Conservation (phyloP, 192 early-diverging fungal species). For the Linnemannia zychae region DNA sequence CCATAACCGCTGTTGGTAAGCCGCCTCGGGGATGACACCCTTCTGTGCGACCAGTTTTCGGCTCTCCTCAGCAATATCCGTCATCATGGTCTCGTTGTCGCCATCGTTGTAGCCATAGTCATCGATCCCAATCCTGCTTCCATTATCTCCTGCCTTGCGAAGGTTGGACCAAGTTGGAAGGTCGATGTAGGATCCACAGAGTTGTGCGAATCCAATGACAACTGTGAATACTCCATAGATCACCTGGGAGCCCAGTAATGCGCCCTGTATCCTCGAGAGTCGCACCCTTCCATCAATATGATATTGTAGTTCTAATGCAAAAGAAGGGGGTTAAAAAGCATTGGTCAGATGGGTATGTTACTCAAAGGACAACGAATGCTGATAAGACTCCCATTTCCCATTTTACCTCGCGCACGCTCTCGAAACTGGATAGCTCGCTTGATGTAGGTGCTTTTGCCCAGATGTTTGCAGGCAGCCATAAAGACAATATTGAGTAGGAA, state of each 20-base stretch:
- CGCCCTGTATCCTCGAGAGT: slow-evolving; percentile 25
- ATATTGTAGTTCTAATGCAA: slow-evolving; percentile 26
- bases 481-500: slow-evolving; percentile 48
- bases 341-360: not conserved
- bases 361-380: not conserved
- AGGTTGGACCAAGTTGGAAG: slow-evolving; percentile 4
- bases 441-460: slow-evolving; percentile 33
- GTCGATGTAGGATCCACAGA: slow-evolving; percentile 24
- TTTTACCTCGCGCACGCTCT: slow-evolving; percentile 44
- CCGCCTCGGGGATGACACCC: slow-evolving; percentile 39
- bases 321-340: not conserved
- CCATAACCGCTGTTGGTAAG: slow-evolving; percentile 46
- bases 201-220: slow-evolving; percentile 25
- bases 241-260: slow-evolving; percentile 32
- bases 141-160: not conserved
- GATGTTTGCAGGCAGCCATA: slow-evolving; percentile 53
- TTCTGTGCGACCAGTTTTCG: slow-evolving; percentile 22
- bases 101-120: not conserved
- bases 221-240: slow-evolving; percentile 47
- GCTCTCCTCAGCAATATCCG: slow-evolving; percentile 25
- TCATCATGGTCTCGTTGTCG: not conserved
- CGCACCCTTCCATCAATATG: slow-evolving; percentile 39
- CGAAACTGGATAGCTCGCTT: slow-evolving; percentile 54
- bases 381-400: no score
- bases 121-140: not conserved